Evolutionary conservation across 2,329 filamentous ascomycete genomes (phyloP).

Genomic region (Pseudogymnoascus sp.): DNA sequence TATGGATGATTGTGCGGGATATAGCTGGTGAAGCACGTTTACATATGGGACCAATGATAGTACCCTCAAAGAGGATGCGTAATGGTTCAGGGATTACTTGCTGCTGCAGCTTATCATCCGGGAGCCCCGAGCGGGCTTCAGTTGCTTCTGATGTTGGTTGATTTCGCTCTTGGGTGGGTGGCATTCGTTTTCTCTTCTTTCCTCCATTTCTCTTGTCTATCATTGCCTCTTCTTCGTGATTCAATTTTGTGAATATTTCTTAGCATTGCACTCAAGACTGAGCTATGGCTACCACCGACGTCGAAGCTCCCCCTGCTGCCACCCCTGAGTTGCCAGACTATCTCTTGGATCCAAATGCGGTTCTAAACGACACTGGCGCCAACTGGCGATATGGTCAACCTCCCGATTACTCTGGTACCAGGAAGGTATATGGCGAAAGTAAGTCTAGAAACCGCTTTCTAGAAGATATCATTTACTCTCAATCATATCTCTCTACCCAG

Average conservation of each 20-base stretch:
- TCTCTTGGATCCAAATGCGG: conserved; percentile 50
- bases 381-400: conserved; percentile 54
- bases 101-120: not conserved
- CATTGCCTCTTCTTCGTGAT: not conserved
- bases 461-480: not conserved
- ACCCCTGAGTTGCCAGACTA: conserved; percentile 44
- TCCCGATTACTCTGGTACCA: conserved; percentile 59
- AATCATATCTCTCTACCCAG: not conserved
- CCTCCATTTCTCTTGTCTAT: not conserved
- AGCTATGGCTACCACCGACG: conserved; percentile 19
- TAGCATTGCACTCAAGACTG: not conserved
- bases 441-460: conserved; percentile 23
- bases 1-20: not conserved
- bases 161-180: not conserved
- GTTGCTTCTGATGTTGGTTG: not conserved
- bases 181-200: not conserved
- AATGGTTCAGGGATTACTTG: not conserved
- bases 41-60: not conserved
- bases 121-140: not conserved
- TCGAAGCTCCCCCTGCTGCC: conserved; percentile 12
- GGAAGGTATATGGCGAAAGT: conserved; percentile 53
- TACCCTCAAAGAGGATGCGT: not conserved
- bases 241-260: not conserved
- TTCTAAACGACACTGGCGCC: conserved; percentile 44
- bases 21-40: not conserved